phyloP scores from a whole-genome alignment of 306 rosid genomes.

The Rosa rugosa region DNA sequence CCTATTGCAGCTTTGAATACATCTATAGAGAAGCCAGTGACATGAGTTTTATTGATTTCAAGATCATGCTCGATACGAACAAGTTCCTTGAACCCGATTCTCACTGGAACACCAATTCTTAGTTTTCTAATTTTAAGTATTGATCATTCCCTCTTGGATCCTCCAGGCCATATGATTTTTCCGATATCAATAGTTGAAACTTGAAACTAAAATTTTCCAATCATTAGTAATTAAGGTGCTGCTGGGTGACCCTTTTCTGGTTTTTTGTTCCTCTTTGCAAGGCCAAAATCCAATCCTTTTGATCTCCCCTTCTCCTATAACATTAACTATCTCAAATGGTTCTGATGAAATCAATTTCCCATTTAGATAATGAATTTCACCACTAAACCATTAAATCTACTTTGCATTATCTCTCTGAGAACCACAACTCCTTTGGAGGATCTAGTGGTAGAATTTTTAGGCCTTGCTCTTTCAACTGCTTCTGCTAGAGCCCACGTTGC shows the following conservation, averaged over 20 bases:
- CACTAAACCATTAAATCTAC: neutral
- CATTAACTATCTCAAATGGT: slow-evolving; percentile 18
- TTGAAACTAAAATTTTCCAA: slow-evolving; percentile 1
- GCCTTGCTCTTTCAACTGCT: slow-evolving; percentile 6
- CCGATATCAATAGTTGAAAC: neutral
- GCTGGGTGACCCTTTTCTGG: neutral
- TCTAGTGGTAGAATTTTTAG: neutral
- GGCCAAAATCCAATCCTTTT: slow-evolving; percentile 23
- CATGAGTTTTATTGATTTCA: neutral
- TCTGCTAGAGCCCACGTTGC: slow-evolving; percentile 4
- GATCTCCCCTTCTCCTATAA: slow-evolving; percentile 13
- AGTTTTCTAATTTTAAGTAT: neutral
- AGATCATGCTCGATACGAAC: neutral
- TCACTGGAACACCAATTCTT: slow-evolving; percentile 21
- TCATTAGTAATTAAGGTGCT: neutral
- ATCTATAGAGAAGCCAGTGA: slow-evolving; percentile 23
- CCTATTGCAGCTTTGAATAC: slow-evolving; percentile 12
- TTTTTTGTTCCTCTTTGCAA: neutral
- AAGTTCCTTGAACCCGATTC: slow-evolving; percentile 10
- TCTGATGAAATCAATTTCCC: neutral
- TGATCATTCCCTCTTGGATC: neutral
- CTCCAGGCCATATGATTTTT: slow-evolving; percentile 27
- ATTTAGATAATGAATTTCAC: slow-evolving; percentile 13
- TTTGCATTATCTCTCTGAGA: slow-evolving; percentile 11
- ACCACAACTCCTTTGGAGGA: neutral